Evolutionary conservation across 2,329 filamentous ascomycete genomes (phyloP).

Genomic region (Botrytis porri): DNA sequence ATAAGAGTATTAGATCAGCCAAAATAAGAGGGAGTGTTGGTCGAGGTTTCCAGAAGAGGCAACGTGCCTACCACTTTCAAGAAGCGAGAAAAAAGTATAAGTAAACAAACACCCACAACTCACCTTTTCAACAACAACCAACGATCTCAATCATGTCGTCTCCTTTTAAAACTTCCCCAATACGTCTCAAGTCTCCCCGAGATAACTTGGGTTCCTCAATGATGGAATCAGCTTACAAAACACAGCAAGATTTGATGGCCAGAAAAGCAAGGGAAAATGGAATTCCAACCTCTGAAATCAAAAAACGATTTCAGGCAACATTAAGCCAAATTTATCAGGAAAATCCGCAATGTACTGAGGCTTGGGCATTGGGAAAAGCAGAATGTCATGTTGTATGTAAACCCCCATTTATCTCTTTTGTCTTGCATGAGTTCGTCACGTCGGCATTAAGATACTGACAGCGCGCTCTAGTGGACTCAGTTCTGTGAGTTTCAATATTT

Average conservation of each 20-base stretch:
- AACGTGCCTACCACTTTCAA: slow-evolving; percentile 5
- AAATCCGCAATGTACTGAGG: background rate
- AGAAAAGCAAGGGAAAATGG: slow-evolving; percentile 19
- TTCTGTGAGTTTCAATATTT: slow-evolving; percentile 6
- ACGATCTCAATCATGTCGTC: background rate
- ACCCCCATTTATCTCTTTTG: slow-evolving; percentile 21
- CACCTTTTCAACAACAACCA: background rate
- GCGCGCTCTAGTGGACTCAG: background rate
- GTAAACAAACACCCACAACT: background rate
- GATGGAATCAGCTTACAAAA: background rate
- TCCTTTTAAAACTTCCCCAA: background rate
- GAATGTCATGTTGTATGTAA: slow-evolving; percentile 19
- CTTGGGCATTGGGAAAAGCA: slow-evolving; percentile 14
- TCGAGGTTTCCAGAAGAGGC: background rate
- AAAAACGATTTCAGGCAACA: background rate
- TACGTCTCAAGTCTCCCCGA: background rate
- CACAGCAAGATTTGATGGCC: slow-evolving; percentile 11
- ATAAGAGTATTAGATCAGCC: too few species aligned
- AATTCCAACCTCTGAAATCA: slow-evolving; percentile 2
- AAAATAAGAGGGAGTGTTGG: background rate
- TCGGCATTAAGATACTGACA: background rate
- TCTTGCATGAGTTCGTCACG: background rate
- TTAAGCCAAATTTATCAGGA: background rate
- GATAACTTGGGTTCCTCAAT: background rate
- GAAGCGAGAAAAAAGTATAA: background rate